Percentiles rank a stretch among this genome's conserved stretches.
Conservation (phyloP, 257 asterid genomes). For the Ballota nigra region DNA sequence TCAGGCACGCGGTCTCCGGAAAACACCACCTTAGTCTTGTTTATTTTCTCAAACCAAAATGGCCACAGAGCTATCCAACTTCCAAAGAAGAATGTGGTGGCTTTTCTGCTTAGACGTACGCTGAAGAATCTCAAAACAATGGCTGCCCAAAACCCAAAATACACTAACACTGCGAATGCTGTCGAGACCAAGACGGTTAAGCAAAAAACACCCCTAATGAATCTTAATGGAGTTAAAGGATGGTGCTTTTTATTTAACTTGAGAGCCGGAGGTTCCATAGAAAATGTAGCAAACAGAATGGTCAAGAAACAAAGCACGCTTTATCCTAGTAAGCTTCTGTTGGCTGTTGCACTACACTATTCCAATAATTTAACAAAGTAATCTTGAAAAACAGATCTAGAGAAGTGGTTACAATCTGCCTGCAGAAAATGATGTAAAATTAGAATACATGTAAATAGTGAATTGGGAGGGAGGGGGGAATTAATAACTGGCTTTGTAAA, state of each 20-base stretch:
- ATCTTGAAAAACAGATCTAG: conserved; percentile 19
- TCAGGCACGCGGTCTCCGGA: conserved; percentile 74
- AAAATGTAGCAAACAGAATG: not conserved
- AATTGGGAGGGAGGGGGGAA: not conserved
- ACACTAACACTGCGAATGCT: conserved; percentile 72
- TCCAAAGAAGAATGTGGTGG: conserved; percentile 64
- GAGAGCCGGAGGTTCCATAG: conserved; percentile 41
- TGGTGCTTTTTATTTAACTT: conserved; percentile 38
- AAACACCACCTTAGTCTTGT: conserved; percentile 72
- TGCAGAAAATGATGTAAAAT: conserved; percentile 7
- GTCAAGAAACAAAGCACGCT: not conserved
- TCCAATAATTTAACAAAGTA: not conserved
- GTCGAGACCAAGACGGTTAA: conserved; percentile 51
- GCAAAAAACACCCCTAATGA: conserved; percentile 63
- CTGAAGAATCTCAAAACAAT: conserved; percentile 52
- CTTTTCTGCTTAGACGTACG: conserved; percentile 61
- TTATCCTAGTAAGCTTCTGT: not conserved
- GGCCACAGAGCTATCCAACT: conserved; percentile 95
- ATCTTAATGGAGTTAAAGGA: conserved; percentile 50
- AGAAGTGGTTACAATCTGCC: conserved; percentile 12
- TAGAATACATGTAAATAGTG: conserved; percentile 1
- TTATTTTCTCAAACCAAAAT: conserved; percentile 71
- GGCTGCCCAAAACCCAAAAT: conserved; percentile 65
- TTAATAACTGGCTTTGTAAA: not conserved
- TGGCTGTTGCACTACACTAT: not conserved